Evolutionary conservation across 164 flowering plant species (phyloP).

Genomic region (Umbellularia californica): DNA sequence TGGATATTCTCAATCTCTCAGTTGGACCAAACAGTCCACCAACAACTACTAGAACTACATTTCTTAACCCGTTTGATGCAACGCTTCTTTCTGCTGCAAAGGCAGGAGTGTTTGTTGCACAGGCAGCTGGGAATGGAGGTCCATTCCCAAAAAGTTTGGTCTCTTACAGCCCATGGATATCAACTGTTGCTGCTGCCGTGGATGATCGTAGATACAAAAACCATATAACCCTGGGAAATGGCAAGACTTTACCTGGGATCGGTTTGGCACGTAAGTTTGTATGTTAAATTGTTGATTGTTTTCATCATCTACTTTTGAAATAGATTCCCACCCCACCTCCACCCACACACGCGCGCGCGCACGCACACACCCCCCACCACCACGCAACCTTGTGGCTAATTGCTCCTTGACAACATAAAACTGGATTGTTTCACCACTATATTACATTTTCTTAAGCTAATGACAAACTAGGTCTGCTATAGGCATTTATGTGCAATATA

Average conservation of each 20-base stretch:
- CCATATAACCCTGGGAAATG: conserved; percentile 81
- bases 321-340: neutral
- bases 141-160: conserved; percentile 90
- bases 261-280: conserved; percentile 82
- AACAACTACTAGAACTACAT: conserved; percentile 76
- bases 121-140: conserved; percentile 99
- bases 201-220: conserved; percentile 96
- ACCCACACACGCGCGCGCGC: too few relatives aligned
- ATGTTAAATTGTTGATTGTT: neutral
- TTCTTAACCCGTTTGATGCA: conserved; percentile 89
- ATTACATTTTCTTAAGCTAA: neutral
- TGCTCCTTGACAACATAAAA: neutral
- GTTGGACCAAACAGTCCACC: conserved; percentile 97
- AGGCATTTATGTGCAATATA: neutral
- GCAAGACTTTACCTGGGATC: conserved; percentile 75
- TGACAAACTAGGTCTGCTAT: neutral
- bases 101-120: conserved; percentile 97
- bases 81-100: conserved; percentile 91
- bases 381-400: neutral
- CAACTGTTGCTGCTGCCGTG: conserved; percentile 92
- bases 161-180: conserved; percentile 98
- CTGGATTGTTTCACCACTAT: neutral
- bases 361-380: too few relatives aligned
- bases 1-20: conserved; percentile 93
- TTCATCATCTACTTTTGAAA: neutral